phyloP scores from a whole-genome alignment of 75 land plant genomes.

The Cryptomeria japonica region DNA sequence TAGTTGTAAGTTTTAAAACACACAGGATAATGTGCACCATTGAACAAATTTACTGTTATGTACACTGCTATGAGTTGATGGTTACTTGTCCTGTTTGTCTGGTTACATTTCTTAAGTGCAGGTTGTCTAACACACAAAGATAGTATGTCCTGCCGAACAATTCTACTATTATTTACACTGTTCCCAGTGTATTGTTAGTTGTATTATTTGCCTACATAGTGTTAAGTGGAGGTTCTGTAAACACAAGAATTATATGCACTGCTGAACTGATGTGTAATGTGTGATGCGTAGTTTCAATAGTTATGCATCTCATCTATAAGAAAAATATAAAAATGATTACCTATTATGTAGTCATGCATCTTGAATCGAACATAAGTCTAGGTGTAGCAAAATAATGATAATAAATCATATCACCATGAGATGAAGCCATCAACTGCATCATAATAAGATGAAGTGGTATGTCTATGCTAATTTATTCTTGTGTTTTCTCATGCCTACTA shows the following conservation, averaged over 20 bases:
- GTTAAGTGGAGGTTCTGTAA: not conserved
- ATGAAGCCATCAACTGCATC: no score
- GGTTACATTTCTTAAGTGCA: not conserved
- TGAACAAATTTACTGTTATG: not conserved
- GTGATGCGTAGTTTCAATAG: not conserved
- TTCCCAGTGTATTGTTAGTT: not conserved
- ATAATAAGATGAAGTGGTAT: no score
- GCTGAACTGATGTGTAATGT: not conserved
- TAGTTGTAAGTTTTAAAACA: not conserved
- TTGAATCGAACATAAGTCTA: no score
- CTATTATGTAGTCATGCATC: no score
- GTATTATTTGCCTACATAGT: not conserved
- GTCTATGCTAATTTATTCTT: no score
- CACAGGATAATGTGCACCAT: not conserved
- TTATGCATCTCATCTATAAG: not conserved
- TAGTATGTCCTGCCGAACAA: not conserved
- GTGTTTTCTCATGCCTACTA: no score
- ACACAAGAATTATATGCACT: not conserved
- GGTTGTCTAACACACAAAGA: not conserved
- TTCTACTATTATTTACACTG: not conserved
- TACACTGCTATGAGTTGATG: not conserved
- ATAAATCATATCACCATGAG: no score
- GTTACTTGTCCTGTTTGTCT: not conserved
- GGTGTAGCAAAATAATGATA: no score
- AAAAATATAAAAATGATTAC: no score